Evolutionary conservation across 805 yeast genomes (phyloP).

Genomic region (Phaffomyces antillensis): DNA sequence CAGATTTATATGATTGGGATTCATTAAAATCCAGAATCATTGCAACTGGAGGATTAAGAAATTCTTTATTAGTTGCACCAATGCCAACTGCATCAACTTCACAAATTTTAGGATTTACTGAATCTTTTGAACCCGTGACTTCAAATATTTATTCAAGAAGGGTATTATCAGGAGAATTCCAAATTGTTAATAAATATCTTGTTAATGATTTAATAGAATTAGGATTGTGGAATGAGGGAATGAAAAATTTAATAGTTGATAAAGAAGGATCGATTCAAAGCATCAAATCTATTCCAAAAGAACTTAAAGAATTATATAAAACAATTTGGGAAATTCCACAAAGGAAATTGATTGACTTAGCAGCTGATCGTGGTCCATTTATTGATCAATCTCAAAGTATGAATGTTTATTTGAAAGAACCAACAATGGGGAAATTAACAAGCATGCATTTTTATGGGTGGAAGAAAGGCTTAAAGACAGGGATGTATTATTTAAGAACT

Average conservation of each 20-base stretch:
- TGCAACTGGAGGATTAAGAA: constrained; percentile 77
- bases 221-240: constrained; percentile 74
- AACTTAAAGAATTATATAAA: constrained; percentile 64
- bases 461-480: constrained; percentile 97
- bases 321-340: constrained; percentile 89
- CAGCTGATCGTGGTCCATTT: constrained; percentile 87
- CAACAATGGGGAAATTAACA: constrained; percentile 94
- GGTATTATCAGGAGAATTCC: constrained; percentile 90
- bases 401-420: constrained; percentile 81
- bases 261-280: constrained; percentile 83
- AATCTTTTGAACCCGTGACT: constrained; percentile 94
- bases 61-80: constrained; percentile 85
- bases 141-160: constrained; percentile 91
- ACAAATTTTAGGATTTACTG: constrained; percentile 88
- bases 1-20: constrained; percentile 84
- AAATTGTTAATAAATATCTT: constrained; percentile 83
- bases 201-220: constrained; percentile 70
- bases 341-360: constrained; percentile 61
- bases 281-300: constrained; percentile 66
- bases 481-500: constrained; percentile 96
- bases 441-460: constrained; percentile 99
- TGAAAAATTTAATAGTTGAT: constrained; percentile 71
- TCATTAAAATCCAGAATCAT: constrained; percentile 50
- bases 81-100: constrained; percentile 99
- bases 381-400: constrained; percentile 91